These are phyloP conservation scores for Aureobasidium sp. DNA, from an alignment of 2,329 filamentous ascomycete species.

Conservation along the genomic window DNA sequence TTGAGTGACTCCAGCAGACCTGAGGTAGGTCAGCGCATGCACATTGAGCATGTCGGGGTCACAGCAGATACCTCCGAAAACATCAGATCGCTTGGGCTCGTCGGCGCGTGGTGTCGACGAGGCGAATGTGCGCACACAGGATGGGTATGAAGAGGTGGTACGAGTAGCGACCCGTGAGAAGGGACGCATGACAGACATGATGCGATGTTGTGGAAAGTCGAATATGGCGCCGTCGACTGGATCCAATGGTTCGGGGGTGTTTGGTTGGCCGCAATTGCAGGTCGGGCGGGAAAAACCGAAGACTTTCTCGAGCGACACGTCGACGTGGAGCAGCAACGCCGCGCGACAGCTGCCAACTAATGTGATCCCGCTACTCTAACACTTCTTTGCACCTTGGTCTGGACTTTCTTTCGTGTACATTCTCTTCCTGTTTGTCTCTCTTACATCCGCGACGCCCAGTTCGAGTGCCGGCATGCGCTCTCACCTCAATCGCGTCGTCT, in stretches of 20 bases:
- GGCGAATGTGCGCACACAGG: not conserved
- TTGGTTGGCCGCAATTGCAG: conserved; percentile 3
- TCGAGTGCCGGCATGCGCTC: conserved; percentile 42
- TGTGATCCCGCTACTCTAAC: not conserved
- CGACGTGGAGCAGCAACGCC: not conserved
- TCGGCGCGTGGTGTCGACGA: conserved; percentile 1
- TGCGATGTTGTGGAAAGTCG: not conserved
- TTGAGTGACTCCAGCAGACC: conserved; percentile 1
- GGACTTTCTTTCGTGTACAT: not conserved
- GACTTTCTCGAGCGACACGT: not conserved
- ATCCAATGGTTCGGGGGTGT: not conserved
- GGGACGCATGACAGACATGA: conserved; percentile 7
- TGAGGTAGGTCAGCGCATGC: not conserved
- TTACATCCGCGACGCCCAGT: not conserved
- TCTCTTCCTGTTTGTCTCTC: not conserved
- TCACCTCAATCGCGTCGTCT: conserved; percentile 51
- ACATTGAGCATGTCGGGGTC: not conserved
- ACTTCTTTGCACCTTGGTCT: not conserved
- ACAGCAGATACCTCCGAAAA: not conserved
- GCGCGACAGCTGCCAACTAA: not conserved
- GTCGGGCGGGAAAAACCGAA: conserved; percentile 2
- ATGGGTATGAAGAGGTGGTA: not conserved
- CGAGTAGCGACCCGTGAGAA: not conserved
- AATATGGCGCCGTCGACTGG: not conserved
- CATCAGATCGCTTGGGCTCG: not conserved